Conservation (phyloP, 1,139 yeast species). For the Suhomyces coccinellae region DNA sequence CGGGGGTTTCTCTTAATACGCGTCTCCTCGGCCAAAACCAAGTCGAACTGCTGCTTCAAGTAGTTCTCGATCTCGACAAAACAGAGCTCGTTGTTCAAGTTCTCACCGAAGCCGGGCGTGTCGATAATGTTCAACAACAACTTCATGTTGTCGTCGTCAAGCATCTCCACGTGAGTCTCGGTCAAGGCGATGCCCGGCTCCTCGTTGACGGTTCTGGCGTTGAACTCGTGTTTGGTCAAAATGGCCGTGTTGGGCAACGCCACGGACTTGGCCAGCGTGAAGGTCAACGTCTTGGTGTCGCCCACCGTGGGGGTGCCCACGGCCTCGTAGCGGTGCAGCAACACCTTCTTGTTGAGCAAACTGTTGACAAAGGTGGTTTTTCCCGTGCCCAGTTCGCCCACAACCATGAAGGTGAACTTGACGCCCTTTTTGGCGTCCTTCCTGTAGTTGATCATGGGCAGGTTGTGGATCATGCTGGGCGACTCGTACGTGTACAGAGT, state of each 20-base stretch:
- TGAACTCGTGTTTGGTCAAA: constrained; percentile 43
- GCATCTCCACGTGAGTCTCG: constrained; percentile 66
- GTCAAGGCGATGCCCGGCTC: constrained; percentile 67
- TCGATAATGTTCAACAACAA: constrained; percentile 64
- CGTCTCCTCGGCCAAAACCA: constrained; percentile 87
- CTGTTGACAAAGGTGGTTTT: constrained; percentile 41
- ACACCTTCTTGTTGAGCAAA: constrained; percentile 59
- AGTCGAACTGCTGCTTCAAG: constrained; percentile 88
- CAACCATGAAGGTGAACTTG: constrained; percentile 52
- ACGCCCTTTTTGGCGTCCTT: constrained; percentile 84
- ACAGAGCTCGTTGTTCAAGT: constrained; percentile 60
- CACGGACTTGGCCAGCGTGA: constrained; percentile 49
- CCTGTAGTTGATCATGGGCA: constrained; percentile 52
- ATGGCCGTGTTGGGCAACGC: constrained; percentile 49
- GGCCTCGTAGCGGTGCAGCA: constrained; percentile 56
- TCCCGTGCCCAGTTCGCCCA: constrained; percentile 32
- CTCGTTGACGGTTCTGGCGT: constrained; percentile 46
- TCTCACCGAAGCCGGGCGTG: constrained; percentile 80
- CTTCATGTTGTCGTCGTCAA: constrained; percentile 75
- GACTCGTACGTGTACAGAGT: constrained; percentile 34
- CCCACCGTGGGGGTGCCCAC: constrained; percentile 19
- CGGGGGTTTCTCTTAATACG: constrained; percentile 86
- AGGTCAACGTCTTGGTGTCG: constrained; percentile 52
- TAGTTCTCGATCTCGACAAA: constrained; percentile 72
- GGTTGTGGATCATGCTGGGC: constrained; percentile 36